These are phyloP conservation scores for Coleophoma cylindrospora DNA, from an alignment of 2,329 filamentous ascomycete species.

Conservation along the genomic window DNA sequence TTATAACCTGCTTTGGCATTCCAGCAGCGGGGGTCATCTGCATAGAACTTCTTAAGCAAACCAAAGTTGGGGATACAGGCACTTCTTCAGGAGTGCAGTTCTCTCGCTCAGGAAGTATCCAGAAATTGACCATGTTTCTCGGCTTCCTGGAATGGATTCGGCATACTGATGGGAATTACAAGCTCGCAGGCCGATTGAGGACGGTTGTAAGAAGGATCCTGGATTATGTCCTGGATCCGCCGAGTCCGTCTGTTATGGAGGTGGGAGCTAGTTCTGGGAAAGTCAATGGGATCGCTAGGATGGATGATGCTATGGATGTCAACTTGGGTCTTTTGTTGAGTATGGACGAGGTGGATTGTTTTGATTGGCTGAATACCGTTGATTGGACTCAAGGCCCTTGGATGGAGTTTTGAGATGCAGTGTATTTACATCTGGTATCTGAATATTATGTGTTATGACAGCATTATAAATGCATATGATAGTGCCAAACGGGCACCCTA, in stretches of 20 bases:
- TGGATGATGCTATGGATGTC: neutral
- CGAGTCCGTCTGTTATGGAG: neutral
- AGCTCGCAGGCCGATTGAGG: slow-evolving; percentile 15
- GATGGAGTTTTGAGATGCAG: slow-evolving; percentile 10
- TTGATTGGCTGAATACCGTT: slow-evolving; percentile 23
- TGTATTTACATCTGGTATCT: neutral
- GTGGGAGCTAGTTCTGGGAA: neutral
- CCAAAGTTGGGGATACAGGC: slow-evolving; percentile 3
- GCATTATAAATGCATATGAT: neutral
- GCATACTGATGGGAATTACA: slow-evolving; percentile 23
- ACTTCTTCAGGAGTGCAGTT: slow-evolving; percentile 5
- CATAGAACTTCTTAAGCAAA: slow-evolving; percentile 21
- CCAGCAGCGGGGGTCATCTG: slow-evolving; percentile 22
- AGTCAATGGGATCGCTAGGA: neutral
- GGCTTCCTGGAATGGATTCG: slow-evolving; percentile 25
- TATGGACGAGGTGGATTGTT: slow-evolving; percentile 12
- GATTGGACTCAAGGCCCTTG: slow-evolving; percentile 24
- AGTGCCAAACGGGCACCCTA: neutral
- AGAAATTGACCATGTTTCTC: slow-evolving; percentile 24
- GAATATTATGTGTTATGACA: neutral
- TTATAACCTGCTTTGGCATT: slow-evolving; percentile 20
- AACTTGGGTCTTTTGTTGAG: slow-evolving; percentile 9
- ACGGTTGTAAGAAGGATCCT: slow-evolving; percentile 18
- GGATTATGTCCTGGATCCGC: slow-evolving; percentile 19
- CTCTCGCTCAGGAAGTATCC: slow-evolving; percentile 20